Conservation (phyloP, 2,329 filamentous ascomycete species). For the Pseudocercospora fuligena region DNA sequence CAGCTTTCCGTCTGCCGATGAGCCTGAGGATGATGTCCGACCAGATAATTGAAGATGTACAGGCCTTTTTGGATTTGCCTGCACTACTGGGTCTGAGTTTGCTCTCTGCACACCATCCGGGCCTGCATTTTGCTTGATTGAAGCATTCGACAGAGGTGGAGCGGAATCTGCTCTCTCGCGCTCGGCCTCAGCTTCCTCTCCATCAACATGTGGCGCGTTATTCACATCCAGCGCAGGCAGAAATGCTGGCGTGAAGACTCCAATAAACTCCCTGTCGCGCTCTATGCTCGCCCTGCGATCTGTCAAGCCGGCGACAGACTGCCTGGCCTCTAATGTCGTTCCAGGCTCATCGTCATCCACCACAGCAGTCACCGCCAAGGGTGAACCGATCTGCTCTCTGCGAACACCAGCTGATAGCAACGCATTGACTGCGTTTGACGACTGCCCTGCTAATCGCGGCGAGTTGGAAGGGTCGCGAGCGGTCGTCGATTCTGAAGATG, state of each 20-base stretch:
- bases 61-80: slow-evolving; percentile 38
- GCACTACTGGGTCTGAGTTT: slow-evolving; percentile 36
- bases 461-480: not conserved
- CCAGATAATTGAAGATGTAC: slow-evolving; percentile 37
- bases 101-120: slow-evolving; percentile 30
- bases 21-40: slow-evolving; percentile 43
- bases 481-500: slow-evolving; percentile 22
- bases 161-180: slow-evolving; percentile 36
- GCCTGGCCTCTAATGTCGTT: slow-evolving; percentile 22
- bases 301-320: slow-evolving; percentile 30
- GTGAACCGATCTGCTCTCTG: slow-evolving; percentile 29
- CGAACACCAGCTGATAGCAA: slow-evolving; percentile 31
- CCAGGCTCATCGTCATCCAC: slow-evolving; percentile 25
- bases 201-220: slow-evolving; percentile 17
- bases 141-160: slow-evolving; percentile 18
- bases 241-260: slow-evolving; percentile 44
- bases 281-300: slow-evolving; percentile 34
- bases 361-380: slow-evolving; percentile 21
- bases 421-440: slow-evolving; percentile 30
- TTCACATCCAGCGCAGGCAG: slow-evolving; percentile 41
- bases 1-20: slow-evolving; percentile 40
- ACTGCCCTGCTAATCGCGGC: slow-evolving; percentile 16
- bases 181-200: slow-evolving; percentile 8
- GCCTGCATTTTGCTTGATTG: not conserved
- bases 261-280: slow-evolving; percentile 42